Base-by-base conservation (phyloP, 176 grass and related monocot genomes). In the Ananas comosus region DNA sequence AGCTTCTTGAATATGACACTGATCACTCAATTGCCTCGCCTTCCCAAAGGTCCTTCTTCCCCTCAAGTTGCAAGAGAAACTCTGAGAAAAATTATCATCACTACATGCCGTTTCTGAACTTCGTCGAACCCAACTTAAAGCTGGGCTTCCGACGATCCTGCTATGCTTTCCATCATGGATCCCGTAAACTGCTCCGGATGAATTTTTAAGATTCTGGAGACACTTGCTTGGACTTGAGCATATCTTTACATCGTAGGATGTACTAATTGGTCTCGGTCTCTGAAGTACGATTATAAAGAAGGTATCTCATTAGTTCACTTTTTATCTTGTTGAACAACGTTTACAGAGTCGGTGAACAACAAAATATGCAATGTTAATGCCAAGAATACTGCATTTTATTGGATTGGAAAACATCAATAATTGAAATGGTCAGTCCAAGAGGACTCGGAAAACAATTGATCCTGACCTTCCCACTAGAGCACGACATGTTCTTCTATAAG, bases 171-270 rank as follows among this genome's bases (percentile, higher is more conserved):
- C 19, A 14, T 59, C 54, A 17, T 59, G 54, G 54, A 17, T 59
- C 54, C 16, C 14, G 10, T 9, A 58, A 18, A 59, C 54, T 17
- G 54, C n/a, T 14, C 16, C 16, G 3, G 54, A 0, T 59, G 54
- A 59, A 59, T 59, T 59, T 12, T 59, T 14, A 59, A 16, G 54
- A 59, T 59, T 48, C 4, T 67, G 70, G 61, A 64, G 53, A 63
- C 70, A 75, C 86, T 75, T 88, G 70, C 70, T 78, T 78, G 81
- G 86, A 64, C 78, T 84, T 22, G 81, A 88, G 3, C 71, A 50
- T 50, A 68, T 68, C 68, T 65, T 68, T 53, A 72, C 11, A 18
- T 85, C 68, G 69, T 48, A 21, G 68, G 53, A 75, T 27, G 74
- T 80, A 81, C 63, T 54, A 70, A 52, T 70, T 6, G 28, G 51